Conservation (phyloP, 495 filamentous ascomycete species). For the Hyphodiscus hymeniophilus region DNA sequence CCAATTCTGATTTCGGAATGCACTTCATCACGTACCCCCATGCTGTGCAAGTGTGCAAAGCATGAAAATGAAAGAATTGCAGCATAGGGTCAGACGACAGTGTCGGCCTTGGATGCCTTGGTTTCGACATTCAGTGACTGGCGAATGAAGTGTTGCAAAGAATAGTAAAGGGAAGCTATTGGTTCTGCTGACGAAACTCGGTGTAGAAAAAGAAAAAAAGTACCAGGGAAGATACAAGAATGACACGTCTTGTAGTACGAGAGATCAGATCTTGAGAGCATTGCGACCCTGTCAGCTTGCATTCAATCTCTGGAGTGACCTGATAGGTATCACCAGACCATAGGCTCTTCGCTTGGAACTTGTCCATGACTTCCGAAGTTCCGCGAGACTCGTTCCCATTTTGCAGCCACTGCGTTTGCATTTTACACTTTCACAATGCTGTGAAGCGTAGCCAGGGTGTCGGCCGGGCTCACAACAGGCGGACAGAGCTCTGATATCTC, state of each 20-base stretch:
- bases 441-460: no score
- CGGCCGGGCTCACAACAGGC: no score
- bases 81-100: neutral
- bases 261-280: conserved; percentile 5
- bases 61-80: neutral
- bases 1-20: no score
- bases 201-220: neutral
- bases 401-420: no score
- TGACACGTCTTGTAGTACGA: conserved; percentile 7
- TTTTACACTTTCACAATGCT: no score
- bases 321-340: neutral
- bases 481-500: no score
- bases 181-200: neutral
- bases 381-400: no score
- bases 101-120: neutral
- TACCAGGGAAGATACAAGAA: neutral
- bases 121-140: neutral
- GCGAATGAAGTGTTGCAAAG: neutral
- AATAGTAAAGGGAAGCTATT: neutral
- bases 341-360: no score
- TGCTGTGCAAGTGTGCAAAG: no score
- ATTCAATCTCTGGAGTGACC: neutral
- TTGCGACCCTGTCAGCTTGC: neutral
- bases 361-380: neutral
- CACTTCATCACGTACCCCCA: neutral